Conservation (phyloP, 768 basidiomycete genomes). For the Suillus subaureus region DNA sequence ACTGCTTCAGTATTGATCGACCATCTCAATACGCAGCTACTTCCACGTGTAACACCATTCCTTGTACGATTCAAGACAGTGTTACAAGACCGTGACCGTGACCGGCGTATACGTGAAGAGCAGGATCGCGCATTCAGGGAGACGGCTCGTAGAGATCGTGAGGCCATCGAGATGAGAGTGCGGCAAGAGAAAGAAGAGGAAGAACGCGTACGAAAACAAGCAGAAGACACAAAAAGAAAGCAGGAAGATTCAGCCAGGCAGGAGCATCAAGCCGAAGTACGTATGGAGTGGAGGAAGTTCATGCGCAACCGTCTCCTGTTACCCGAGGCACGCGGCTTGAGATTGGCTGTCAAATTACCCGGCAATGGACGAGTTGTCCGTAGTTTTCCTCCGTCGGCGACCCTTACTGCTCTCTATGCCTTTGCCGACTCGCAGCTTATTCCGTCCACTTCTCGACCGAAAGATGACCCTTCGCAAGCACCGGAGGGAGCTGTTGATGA, state of each 20-base stretch:
- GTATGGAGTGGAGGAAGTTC: conserved; percentile 63
- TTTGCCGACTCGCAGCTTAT: conserved; percentile 68
- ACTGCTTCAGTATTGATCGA: conserved; percentile 61
- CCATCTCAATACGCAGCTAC: conserved; percentile 69
- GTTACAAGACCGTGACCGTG: conserved; percentile 50
- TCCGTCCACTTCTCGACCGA: conserved; percentile 39
- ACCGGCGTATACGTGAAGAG: conserved; percentile 70
- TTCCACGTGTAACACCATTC: conserved; percentile 82
- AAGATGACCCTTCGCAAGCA: conserved; percentile 45
- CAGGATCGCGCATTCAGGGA: conserved; percentile 82
- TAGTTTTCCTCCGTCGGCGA: conserved; percentile 50
- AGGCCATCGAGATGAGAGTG: conserved; percentile 61
- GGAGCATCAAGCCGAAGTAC: conserved; percentile 35
- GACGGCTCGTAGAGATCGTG: conserved; percentile 64
- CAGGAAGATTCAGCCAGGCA: conserved; percentile 41
- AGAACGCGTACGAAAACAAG: conserved; percentile 37
- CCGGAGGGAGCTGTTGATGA: conserved; percentile 40
- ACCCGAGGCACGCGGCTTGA: conserved; percentile 32
- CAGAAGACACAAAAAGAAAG: conserved; percentile 38
- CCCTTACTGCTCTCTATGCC: conserved; percentile 68
- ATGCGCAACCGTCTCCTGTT: conserved; percentile 50
- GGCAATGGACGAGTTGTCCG: conserved; percentile 60
- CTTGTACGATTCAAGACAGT: conserved; percentile 62
- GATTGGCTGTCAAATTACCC: conserved; percentile 58
- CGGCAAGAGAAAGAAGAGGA: conserved; percentile 42